These are phyloP conservation scores for Rhinocladiella mackenziei DNA, from an alignment of 2,329 filamentous ascomycete species.

Conservation along the genomic window DNA sequence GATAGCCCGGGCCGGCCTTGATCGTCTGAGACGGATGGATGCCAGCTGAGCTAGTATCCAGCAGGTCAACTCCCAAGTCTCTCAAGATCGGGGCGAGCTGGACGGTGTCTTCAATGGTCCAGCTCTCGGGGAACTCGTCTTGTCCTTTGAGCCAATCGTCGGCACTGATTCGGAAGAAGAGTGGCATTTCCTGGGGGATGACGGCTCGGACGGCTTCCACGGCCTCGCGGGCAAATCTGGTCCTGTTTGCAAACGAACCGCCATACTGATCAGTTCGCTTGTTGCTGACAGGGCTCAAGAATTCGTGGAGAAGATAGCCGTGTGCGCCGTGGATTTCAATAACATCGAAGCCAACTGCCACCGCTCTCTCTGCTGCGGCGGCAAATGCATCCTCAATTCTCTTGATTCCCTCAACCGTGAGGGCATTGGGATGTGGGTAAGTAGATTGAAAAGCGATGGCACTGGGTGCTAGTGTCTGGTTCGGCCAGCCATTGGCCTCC, in stretches of 20 bases:
- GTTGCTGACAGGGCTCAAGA: conserved; percentile 68
- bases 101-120: conserved; percentile 63
- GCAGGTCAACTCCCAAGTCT: conserved; percentile 69
- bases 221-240: conserved; percentile 63
- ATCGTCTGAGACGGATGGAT: conserved; percentile 36
- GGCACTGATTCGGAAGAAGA: conserved; percentile 69
- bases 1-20: conserved; percentile 60
- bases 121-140: conserved; percentile 57
- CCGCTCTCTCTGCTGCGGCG: conserved; percentile 53
- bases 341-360: conserved; percentile 69
- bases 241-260: conserved; percentile 59
- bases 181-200: conserved; percentile 64
- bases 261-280: conserved; percentile 57
- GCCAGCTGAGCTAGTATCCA: conserved; percentile 77
- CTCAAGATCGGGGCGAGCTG: conserved; percentile 65
- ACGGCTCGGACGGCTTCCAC: conserved; percentile 58
- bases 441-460: conserved; percentile 60
- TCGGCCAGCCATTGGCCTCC: conserved; percentile 52
- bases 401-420: conserved; percentile 66
- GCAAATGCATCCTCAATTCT: conserved; percentile 27
- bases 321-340: conserved; percentile 80
- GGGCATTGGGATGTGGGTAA: conserved; percentile 60
- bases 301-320: conserved; percentile 69
- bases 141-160: conserved; percentile 67
- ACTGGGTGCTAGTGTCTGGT: conserved; percentile 55